These are phyloP conservation scores for Eutypella sp. DNA, from an alignment of 2,329 filamentous ascomycete genomes.

Conservation along the genomic window DNA sequence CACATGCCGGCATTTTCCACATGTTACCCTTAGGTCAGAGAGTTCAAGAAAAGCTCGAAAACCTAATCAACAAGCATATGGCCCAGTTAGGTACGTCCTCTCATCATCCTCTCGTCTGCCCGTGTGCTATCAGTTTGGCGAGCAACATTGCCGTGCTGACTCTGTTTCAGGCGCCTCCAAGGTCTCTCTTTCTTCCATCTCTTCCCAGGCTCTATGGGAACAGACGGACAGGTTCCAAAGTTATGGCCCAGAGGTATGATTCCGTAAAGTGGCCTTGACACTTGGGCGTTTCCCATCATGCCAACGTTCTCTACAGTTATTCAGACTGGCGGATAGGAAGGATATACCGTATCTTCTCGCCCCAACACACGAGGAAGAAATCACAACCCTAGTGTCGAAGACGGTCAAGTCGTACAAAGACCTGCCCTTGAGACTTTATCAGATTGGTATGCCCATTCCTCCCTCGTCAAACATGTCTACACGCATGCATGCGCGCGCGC, in stretches of 20 bases:
- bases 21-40: conserved; percentile 80
- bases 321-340: conserved; percentile 75
- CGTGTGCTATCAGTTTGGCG: no score
- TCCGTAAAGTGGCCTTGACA: not conserved
- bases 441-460: conserved; percentile 70
- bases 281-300: conserved; percentile 1
- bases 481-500: not conserved
- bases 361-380: conserved; percentile 95
- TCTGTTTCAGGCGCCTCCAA: conserved; percentile 19
- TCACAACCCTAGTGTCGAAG: conserved; percentile 72
- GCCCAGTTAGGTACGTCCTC: conserved; percentile 53
- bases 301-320: conserved; percentile 53
- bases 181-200: conserved; percentile 79
- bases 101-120: no score
- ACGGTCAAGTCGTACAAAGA: conserved; percentile 78
- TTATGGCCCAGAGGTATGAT: conserved; percentile 63
- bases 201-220: conserved; percentile 78
- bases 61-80: conserved; percentile 88
- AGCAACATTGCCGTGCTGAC: conserved; percentile 5
- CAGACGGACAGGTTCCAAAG: conserved; percentile 75
- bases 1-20: conserved; percentile 88
- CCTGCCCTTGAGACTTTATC: conserved; percentile 81
- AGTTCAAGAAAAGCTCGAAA: conserved; percentile 84
- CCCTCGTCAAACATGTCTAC: no score
- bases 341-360: conserved; percentile 70